Conservation (phyloP, 306 rosid genomes). For the Cicer chorassanicum region DNA sequence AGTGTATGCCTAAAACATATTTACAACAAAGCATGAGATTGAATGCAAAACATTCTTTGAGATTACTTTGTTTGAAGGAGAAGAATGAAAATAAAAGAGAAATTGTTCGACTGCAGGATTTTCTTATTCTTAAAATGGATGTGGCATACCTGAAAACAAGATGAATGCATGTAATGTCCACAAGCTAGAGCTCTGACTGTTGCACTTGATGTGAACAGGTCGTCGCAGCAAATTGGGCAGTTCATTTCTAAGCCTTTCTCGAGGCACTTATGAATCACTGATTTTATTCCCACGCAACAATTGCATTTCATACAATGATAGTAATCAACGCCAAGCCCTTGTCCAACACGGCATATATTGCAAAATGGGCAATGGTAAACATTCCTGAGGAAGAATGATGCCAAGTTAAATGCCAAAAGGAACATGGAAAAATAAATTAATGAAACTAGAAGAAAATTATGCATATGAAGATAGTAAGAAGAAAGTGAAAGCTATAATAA, state of each 20-base stretch:
- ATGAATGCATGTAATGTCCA: constrained; percentile 99
- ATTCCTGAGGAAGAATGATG: constrained; percentile 57
- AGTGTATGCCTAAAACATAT: constrained; percentile 80
- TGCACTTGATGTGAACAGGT: constrained; percentile 93
- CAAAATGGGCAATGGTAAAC: constrained; percentile 99
- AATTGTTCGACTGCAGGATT: constrained; percentile 14
- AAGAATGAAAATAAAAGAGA: constrained; percentile 2
- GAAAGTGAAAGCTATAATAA: not conserved
- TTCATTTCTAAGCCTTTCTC: constrained; percentile 96
- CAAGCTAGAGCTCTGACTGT: constrained; percentile 93
- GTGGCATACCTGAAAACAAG: constrained; percentile 88
- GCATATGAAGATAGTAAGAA: not conserved
- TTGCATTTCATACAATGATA: constrained; percentile 99
- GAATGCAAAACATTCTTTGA: constrained; percentile 37
- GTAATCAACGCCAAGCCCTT: constrained; percentile 91
- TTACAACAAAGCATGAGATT: constrained; percentile 46
- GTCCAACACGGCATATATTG: constrained; percentile 97
- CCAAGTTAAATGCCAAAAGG: constrained; percentile 24
- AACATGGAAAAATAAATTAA: constrained; percentile 31
- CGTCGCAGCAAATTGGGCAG: constrained; percentile 98
- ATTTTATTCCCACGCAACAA: constrained; percentile 91
- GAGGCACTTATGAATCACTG: constrained; percentile 85
- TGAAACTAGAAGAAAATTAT: not conserved
- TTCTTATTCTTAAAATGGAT: constrained; percentile 16
- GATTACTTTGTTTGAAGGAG: not conserved